Conservation (phyloP, 495 filamentous ascomycete genomes). For the Talaromyces stipitatus region DNA sequence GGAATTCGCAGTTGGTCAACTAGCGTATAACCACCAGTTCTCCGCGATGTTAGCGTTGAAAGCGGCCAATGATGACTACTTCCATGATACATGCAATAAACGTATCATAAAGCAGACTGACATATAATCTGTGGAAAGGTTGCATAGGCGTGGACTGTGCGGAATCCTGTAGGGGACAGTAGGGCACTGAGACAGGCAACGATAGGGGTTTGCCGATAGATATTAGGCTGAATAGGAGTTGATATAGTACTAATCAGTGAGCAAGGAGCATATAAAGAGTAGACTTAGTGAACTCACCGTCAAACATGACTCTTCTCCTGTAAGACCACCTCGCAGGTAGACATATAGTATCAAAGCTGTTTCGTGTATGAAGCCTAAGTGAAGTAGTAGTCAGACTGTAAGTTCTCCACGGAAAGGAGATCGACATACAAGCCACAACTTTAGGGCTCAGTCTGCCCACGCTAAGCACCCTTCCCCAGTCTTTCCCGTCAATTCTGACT, state of each 20-base stretch:
- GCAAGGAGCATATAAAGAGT: neutral
- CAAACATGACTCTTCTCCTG: conserved; percentile 65
- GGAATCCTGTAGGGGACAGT: too few relatives aligned
- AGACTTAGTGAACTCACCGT: conserved; percentile 49
- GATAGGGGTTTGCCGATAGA: neutral
- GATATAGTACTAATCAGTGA: conserved; percentile 49
- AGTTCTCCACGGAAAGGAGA: neutral
- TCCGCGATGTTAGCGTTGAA: neutral
- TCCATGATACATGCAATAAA: neutral
- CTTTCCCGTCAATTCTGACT: conserved; percentile 82
- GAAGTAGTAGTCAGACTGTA: conserved; percentile 5
- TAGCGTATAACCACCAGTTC: too few relatives aligned
- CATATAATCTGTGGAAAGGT: neutral
- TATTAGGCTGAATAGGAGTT: conserved; percentile 39
- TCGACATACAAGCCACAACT: conserved; percentile 74
- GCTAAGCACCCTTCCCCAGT: conserved; percentile 85
- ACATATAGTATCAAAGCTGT: conserved; percentile 89
- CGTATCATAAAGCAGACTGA: neutral
- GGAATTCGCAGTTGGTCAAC: neutral
- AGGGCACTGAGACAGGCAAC: too few relatives aligned
- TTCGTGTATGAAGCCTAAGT: conserved; percentile 56
- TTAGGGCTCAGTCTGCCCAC: conserved; percentile 81
- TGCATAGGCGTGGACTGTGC: too few relatives aligned
- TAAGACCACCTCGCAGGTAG: conserved; percentile 68
- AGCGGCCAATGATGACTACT: neutral